Evolutionary conservation across 202 grass and related monocot genomes (phyloP), one percentile per base, ranked within the genome.

Genomic region (Panicum hallii): DNA sequence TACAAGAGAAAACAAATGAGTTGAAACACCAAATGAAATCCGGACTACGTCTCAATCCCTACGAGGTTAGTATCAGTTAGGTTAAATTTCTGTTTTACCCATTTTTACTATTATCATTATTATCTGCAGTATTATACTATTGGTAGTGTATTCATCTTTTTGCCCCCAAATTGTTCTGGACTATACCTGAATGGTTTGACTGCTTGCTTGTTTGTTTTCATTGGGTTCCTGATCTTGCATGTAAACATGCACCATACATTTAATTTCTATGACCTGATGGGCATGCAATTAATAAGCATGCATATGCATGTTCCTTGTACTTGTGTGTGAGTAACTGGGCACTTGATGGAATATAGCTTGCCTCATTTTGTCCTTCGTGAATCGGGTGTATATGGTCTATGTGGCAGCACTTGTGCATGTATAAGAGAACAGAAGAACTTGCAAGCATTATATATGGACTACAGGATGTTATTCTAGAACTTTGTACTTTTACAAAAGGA

Each of bases 21-120:
- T 88, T 98, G 89, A 98, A 91, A 72, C 77, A 94, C 50, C 92
- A 98, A 79, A 98, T 98, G 90, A 93, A 95, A 81, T 60, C 55
- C 42, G 92, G 95, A 17, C 74, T 98, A 63, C 75, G 76, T 78
- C 90, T 98, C 48, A 87, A 90, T 84, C 81, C 95, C 20, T 91
- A 90, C 71, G 95, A 98, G 92, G 95, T 98, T 75, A 66, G 84
- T 53, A 40, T 55, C 70, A 16, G 5, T 52, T 73, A 89, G 17
- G 15, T 75, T 69, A 15, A 67, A 49, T 74, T 74, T 45, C 12
- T 1, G 2, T 60, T 70, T 81, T 16, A 61, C 44, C 26, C 40
- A 12, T 70, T 61, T 48, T 69, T 17, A 80, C 43, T 53, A 63
- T 41, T 36, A 47, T 63, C 30, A 55, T 9, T 10, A 48, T 70